Evolutionary conservation across 257 asterid genomes (phyloP), one percentile per base, ranked within the genome.

Genomic region (Verbascum thapsus): DNA sequence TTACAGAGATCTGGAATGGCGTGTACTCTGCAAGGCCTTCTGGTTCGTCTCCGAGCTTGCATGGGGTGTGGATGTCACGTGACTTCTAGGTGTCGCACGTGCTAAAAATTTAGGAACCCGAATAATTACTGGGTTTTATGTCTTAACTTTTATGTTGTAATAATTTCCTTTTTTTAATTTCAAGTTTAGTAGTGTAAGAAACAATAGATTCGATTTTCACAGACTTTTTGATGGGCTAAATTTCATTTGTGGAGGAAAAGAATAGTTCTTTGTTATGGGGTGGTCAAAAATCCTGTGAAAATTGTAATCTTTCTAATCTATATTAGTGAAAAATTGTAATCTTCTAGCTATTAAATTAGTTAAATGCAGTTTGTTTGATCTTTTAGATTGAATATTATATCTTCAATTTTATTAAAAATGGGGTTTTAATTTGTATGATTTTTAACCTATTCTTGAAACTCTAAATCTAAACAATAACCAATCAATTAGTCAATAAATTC

Each of bases 1-100:
- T 91, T 56, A 84, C 94, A 0, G 98, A 91, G 76, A 88, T 91
- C 53, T 91, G 98, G 96, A 85, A 88, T 52, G 95, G 87, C 3
- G 90, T 81, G 6, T 78, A 64, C 72, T 80, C 82, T 0, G 70
- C 45, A 4, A 34, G 64, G 80, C 11, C 82, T 64, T 74, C 79
- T 1, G 65, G 74, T 12, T 75, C 74, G 53, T 72, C 83, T 10
- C 78, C 81, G 5, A 49, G 17, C 51, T 22, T 81, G 72, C 56
- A 65, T 58, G 82, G 78, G 58, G 76, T 9, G 74, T 72, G 73
- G 79, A 74, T 30, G 76, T 79, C 58, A 83, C 88, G 20, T 67
- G 88, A 73, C 76, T 76, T 44, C 34, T 82, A 82, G 75, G n/a
- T 16, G 8, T 8, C 54, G 72, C 81, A 76, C 84, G 76, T 66